Evolutionary conservation across 352 stramenopile species (phyloP).

Genomic region (Phytophthora pistaciae): DNA sequence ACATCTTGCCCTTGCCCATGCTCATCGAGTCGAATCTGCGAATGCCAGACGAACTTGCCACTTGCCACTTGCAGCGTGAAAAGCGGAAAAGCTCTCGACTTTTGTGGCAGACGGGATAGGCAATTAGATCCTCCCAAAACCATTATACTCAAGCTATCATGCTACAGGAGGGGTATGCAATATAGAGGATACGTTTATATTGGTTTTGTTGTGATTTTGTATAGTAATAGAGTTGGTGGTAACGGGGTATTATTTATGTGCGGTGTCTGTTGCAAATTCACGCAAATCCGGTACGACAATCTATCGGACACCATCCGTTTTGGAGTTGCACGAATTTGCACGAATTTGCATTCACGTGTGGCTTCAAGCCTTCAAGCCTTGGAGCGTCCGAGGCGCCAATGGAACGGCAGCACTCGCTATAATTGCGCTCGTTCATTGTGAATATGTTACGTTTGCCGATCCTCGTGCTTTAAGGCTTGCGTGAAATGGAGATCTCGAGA

Average conservation of each 20-base stretch:
- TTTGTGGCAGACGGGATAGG: slow-evolving; percentile 21
- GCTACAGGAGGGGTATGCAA: no score
- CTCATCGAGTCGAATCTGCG: slow-evolving; percentile 22
- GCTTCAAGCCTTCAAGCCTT: slow-evolving; percentile 4
- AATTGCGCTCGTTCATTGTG: no score
- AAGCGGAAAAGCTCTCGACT: slow-evolving; percentile 9
- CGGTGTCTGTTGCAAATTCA: not conserved
- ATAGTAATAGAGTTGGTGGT: not conserved
- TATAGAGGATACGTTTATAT: no score
- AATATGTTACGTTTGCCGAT: not conserved
- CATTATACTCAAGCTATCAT: no score
- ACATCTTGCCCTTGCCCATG: slow-evolving; percentile 54
- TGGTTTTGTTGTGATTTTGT: not conserved
- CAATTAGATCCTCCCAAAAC: not conserved
- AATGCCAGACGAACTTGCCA: not conserved
- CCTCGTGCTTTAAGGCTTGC: slow-evolving; percentile 1
- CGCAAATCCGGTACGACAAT: slow-evolving; percentile 3
- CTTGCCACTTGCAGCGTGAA: slow-evolving; percentile 10
- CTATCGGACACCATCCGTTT: slow-evolving; percentile 30
- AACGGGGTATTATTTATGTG: not conserved
- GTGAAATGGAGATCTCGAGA: slow-evolving; percentile 8
- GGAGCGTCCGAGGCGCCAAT: no score
- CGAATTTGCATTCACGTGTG: slow-evolving; percentile 26
- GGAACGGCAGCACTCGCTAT: no score
- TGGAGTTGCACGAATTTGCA: slow-evolving; percentile 21